Evolutionary conservation across 129 eudicot genomes (phyloP).

Genomic region (Scalesia atractyloides): DNA sequence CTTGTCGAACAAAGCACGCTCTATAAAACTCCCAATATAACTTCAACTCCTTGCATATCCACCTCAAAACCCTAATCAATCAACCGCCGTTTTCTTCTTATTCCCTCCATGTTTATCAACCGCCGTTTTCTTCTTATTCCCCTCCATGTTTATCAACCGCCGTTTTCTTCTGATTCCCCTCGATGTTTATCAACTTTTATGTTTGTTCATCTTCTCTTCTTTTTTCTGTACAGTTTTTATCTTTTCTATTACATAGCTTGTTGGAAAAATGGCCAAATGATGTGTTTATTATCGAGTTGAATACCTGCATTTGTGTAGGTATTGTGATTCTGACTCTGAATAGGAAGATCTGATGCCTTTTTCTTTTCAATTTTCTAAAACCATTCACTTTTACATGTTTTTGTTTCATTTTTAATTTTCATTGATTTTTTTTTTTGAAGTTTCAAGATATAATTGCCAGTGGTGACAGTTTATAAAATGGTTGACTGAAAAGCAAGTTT

Average conservation of each 20-base stretch:
- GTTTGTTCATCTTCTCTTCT: too few species aligned
- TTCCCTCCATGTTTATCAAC: too few species aligned
- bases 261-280: constrained; percentile 41
- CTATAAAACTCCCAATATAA: constrained; percentile 28
- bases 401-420: neutral
- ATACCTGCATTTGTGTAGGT: constrained; percentile 38
- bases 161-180: too few species aligned
- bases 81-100: neutral
- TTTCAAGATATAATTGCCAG: constrained; percentile 25
- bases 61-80: constrained; percentile 22
- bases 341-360: constrained; percentile 91
- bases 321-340: constrained; percentile 53
- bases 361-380: neutral
- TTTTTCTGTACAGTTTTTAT: too few species aligned
- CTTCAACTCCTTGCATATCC: neutral
- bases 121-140: too few species aligned
- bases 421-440: neutral
- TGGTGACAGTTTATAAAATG: constrained; percentile 45
- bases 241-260: too few species aligned
- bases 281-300: constrained; percentile 53
- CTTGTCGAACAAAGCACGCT: constrained; percentile 4
- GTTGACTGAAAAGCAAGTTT: constrained; percentile 41
- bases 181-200: too few species aligned
- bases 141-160: too few species aligned
- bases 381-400: neutral